Evolutionary conservation across 805 yeast genomes (phyloP), one percentile per base, ranked within the genome.

Genomic region (Kodamaea nitidulidarum): DNA sequence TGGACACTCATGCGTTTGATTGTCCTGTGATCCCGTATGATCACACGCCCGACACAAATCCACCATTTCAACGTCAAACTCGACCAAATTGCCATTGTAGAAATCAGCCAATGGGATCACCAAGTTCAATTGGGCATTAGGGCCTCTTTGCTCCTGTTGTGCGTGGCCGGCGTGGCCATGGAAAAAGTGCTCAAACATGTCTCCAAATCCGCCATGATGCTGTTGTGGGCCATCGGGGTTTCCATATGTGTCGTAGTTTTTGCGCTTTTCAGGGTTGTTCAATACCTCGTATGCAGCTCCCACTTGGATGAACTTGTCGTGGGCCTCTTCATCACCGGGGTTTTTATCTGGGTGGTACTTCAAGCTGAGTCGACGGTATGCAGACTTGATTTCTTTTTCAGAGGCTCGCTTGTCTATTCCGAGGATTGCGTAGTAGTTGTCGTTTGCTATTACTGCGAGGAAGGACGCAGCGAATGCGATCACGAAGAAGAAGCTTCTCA

Each of bases 321-420:
- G 88, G 1, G 97, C 95, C 20, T 75, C 83, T 7, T 86, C 88
- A 50, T 82, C 77, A 5, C 43, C 45, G 6, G 84, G 81, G 57
- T 91, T 93, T 65, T 91, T 91, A 62, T 91, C 98, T 2, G 98
- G 98, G 56, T 91, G 98, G 61, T 76, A 88, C 55, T 85, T 85
- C 58, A 87, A 83, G 48, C 90, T 81, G 47, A 91, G 64, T 40
- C 78, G 75, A 48, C 95, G 70, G 58, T 90, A 90, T 0, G 96
- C 96, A 38, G 80, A 75, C 56, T 86, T 88, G 63, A 90, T 86
- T 40, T 88, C 88, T 49, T 75, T 80, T 16, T 87, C 96, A 37
- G 73, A 71, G 0, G 96, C 95, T 48, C 72, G 67, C 44, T 71
- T 75, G 8, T 70, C 52, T 4, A 93, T 73, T 0, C 95, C 97